Percentiles rank a stretch among this genome's conserved stretches.
These are phyloP conservation scores for Tricholoma matsutake DNA, from an alignment of 768 basidiomycete genomes.

Conservation along the genomic window DNA sequence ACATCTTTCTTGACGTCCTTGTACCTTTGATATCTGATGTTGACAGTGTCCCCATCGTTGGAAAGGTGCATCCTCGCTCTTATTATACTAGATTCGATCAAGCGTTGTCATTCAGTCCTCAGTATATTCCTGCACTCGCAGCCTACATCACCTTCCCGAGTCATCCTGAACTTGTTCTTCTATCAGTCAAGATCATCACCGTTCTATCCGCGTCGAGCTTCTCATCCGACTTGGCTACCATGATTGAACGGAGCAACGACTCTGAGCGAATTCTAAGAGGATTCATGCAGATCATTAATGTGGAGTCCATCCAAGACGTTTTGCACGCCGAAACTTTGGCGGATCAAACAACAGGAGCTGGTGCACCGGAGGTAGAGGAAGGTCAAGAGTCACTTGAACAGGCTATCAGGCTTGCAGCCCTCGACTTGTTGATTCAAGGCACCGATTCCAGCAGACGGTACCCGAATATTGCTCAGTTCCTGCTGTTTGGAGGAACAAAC, in stretches of 20 bases:
- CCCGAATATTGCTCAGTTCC: slow-evolving; percentile 86
- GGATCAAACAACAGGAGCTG: slow-evolving; percentile 69
- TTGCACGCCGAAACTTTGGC: slow-evolving; percentile 55
- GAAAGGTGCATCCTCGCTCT: slow-evolving; percentile 57
- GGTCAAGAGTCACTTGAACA: slow-evolving; percentile 48
- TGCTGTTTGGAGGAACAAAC: slow-evolving; percentile 70
- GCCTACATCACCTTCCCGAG: slow-evolving; percentile 72
- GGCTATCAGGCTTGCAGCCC: slow-evolving; percentile 69
- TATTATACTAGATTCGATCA: slow-evolving; percentile 75
- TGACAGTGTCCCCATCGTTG: slow-evolving; percentile 51
- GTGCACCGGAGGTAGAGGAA: slow-evolving; percentile 56
- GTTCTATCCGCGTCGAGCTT: slow-evolving; percentile 62
- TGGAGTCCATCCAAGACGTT: slow-evolving; percentile 61
- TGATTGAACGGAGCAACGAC: slow-evolving; percentile 78
- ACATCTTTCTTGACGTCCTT: slow-evolving; percentile 85
- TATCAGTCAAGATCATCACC: slow-evolving; percentile 76
- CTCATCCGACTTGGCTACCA: slow-evolving; percentile 70
- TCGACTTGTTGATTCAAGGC: slow-evolving; percentile 79
- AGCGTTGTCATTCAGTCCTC: slow-evolving; percentile 63
- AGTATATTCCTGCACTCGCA: slow-evolving; percentile 78
- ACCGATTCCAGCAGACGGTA: slow-evolving; percentile 59
- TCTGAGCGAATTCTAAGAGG: slow-evolving; percentile 84
- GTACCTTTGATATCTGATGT: slow-evolving; percentile 73
- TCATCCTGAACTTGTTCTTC: slow-evolving; percentile 69
- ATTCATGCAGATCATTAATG: slow-evolving; percentile 63